These are phyloP conservation scores for Tremella mesenterica DNA, from an alignment of 768 basidiomycete genomes.

Conservation along the genomic window DNA sequence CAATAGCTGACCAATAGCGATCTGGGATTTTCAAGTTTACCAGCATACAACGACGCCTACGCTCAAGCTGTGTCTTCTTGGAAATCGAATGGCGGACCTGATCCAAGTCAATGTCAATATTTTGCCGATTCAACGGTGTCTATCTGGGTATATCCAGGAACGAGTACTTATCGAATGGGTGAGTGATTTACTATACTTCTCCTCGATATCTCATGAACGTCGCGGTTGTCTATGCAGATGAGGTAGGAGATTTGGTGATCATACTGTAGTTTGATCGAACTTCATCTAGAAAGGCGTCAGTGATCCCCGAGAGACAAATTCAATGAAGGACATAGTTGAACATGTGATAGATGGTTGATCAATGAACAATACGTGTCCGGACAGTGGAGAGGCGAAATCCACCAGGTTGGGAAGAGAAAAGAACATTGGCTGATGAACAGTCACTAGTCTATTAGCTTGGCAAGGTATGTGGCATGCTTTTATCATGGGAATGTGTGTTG, in stretches of 20 bases:
- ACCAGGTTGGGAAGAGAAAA: neutral
- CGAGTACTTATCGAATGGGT: constrained; percentile 1
- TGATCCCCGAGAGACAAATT: too few relatives aligned
- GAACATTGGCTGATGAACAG: neutral
- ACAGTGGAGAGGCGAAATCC: neutral
- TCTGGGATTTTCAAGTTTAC: neutral
- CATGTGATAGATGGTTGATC: too few relatives aligned
- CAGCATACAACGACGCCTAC: constrained; percentile 11
- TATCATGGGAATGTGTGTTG: constrained; percentile 24
- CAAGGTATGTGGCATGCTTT: constrained; percentile 22
- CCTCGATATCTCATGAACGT: too few relatives aligned
- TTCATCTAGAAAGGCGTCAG: too few relatives aligned
- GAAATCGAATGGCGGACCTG: constrained; percentile 12
- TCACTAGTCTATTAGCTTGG: constrained; percentile 8
- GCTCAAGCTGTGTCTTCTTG: neutral
- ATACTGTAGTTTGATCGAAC: too few relatives aligned
- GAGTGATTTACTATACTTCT: too few relatives aligned
- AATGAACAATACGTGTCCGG: too few relatives aligned
- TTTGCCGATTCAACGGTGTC: constrained; percentile 11
- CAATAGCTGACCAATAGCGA: too few relatives aligned
- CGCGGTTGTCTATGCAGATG: too few relatives aligned
- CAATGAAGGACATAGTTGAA: too few relatives aligned
- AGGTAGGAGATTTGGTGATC: too few relatives aligned
- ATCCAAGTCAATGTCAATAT: constrained; percentile 14
- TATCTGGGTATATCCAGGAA: constrained; percentile 2